phyloP scores from a whole-genome alignment of 1,284 basidiomycete genomes.

The Hymenochaete sp. region DNA sequence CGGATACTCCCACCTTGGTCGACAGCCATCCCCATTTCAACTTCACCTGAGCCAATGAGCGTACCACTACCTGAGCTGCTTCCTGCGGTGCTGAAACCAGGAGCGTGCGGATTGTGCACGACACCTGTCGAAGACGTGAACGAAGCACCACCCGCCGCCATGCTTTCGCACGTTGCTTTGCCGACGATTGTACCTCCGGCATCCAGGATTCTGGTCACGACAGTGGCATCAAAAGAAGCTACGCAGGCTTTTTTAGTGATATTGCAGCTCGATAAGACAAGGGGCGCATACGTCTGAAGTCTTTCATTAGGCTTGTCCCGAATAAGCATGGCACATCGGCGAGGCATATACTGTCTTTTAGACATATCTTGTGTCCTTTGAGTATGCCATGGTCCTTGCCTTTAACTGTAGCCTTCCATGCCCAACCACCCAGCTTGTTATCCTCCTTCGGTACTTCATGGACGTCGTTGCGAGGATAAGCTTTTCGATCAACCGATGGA shows the following conservation, averaged over 20 bases:
- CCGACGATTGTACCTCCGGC: constrained; percentile 34
- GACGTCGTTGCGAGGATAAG: constrained; percentile 2
- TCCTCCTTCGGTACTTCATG: constrained; percentile 16
- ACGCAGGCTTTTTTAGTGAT: neutral
- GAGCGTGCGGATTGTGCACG: constrained; percentile 37
- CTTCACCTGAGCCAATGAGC: constrained; percentile 33
- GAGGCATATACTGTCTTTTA: constrained; percentile 33
- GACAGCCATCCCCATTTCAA: constrained; percentile 40
- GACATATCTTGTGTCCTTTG: constrained; percentile 24
- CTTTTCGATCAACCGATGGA: neutral
- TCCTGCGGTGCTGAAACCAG: constrained; percentile 37
- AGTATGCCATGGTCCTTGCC: constrained; percentile 23
- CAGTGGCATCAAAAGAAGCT: constrained; percentile 3
- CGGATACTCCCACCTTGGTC: constrained; percentile 40
- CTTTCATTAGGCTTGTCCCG: constrained; percentile 30
- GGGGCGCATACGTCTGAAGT: constrained; percentile 27
- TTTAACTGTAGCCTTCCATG: constrained; percentile 26
- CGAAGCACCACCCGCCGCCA: constrained; percentile 32
- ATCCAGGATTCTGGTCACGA: constrained; percentile 36
- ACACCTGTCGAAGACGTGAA: constrained; percentile 32
- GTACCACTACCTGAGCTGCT: constrained; percentile 39
- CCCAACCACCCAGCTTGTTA: constrained; percentile 26
- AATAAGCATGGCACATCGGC: constrained; percentile 31
- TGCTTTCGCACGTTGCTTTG: constrained; percentile 36
- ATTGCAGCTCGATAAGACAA: constrained; percentile 33